Percentiles rank a stretch among this genome's conserved stretches.
Conservation (phyloP, 179 eudicot species). For the Gypsophila paniculata region DNA sequence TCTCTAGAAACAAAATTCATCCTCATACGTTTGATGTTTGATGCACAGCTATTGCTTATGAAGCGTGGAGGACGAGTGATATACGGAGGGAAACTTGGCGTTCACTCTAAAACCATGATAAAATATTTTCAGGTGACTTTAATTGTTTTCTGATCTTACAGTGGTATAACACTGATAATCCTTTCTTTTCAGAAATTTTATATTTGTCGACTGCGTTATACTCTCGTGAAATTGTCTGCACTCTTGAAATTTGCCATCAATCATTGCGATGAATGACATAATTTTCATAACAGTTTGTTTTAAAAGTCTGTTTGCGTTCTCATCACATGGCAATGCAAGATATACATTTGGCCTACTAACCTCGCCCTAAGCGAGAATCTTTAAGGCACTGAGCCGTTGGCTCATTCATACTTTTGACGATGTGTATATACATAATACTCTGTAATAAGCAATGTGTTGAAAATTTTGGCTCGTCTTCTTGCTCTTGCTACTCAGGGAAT, state of each 20-base stretch:
- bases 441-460: slow-evolving; percentile 2
- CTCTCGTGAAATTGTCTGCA: background rate
- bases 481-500: slow-evolving; percentile 41
- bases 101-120: slow-evolving; percentile 59
- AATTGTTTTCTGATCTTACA: background rate
- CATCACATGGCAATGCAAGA: background rate
- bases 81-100: slow-evolving; percentile 91
- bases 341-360: background rate
- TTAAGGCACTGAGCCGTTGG: background rate
- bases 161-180: background rate
- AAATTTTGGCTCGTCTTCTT: background rate
- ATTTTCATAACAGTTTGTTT: background rate
- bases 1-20: background rate
- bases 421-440: background rate
- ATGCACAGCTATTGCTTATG: slow-evolving; percentile 75
- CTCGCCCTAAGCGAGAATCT: background rate
- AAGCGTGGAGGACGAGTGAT: slow-evolving; percentile 88
- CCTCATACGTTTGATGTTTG: slow-evolving; percentile 17
- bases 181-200: background rate
- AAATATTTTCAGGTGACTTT: slow-evolving; percentile 71
- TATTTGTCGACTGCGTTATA: background rate
- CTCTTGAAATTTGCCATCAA: background rate
- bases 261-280: too few species aligned
- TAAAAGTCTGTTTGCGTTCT: background rate
- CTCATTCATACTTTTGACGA: background rate